Evolutionary conservation across 1,139 yeast genomes (phyloP).

Genomic region (Pichia sp.): DNA sequence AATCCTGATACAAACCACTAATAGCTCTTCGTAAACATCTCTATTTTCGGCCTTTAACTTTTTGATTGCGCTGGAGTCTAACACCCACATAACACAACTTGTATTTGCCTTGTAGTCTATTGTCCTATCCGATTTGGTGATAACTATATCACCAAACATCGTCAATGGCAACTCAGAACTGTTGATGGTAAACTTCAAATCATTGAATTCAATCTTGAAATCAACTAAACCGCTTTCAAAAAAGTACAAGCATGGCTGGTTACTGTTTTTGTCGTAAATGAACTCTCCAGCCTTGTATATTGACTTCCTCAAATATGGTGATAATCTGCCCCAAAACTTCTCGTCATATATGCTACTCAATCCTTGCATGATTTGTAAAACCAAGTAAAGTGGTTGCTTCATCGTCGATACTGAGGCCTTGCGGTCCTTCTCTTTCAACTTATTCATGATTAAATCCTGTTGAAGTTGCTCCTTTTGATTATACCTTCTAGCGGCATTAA

Average conservation of each 20-base stretch:
- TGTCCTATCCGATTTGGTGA: conserved; percentile 39
- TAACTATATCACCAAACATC: conserved; percentile 70
- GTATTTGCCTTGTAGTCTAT: conserved; percentile 43
- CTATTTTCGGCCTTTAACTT: conserved; percentile 22
- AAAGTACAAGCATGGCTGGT: conserved; percentile 51
- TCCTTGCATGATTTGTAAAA: conserved; percentile 69
- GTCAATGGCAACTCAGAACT: conserved; percentile 72
- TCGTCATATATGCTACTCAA: conserved; percentile 53
- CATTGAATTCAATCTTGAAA: conserved; percentile 46
- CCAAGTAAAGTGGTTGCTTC: conserved; percentile 53
- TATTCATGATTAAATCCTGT: conserved; percentile 13
- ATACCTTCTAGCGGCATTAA: conserved; percentile 56
- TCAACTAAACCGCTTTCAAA: conserved; percentile 79
- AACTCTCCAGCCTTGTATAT: conserved; percentile 43
- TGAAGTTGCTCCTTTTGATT: conserved; percentile 30
- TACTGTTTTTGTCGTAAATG: conserved; percentile 43
- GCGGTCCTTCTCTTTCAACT: conserved; percentile 6
- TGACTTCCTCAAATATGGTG: conserved; percentile 50
- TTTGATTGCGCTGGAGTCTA: conserved; percentile 41
- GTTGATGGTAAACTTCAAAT: conserved; percentile 63
- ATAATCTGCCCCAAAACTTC: conserved; percentile 58
- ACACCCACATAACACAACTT: conserved; percentile 70
- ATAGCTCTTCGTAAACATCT: conserved; percentile 64
- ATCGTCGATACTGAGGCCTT: conserved; percentile 9
- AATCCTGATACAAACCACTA: conserved; percentile 59